phyloP scores from a whole-genome alignment of 2,329 filamentous ascomycete species.

The Cladophialophora carrionii region DNA sequence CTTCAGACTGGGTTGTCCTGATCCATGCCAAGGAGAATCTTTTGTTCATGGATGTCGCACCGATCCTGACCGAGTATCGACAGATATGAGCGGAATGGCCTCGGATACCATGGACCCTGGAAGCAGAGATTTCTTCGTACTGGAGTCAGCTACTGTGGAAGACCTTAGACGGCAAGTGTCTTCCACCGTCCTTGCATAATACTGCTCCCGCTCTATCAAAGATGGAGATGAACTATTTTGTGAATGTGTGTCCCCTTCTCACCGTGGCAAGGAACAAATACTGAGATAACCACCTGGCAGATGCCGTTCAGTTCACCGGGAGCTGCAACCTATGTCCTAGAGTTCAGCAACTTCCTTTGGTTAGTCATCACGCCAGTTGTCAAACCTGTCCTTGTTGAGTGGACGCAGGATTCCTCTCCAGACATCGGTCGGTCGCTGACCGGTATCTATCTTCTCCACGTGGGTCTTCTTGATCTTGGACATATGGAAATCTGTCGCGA shows the following conservation, averaged over 20 bases:
- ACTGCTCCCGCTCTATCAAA: too few species aligned
- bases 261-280: not conserved
- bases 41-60: not conserved
- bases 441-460: constrained; percentile 57
- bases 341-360: constrained; percentile 59
- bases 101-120: not conserved
- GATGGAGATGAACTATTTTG: constrained; percentile 58
- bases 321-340: constrained; percentile 54
- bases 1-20: not conserved
- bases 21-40: not conserved
- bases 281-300: constrained; percentile 13
- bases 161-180: not conserved
- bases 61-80: not conserved
- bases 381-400: not conserved
- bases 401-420: constrained; percentile 11
- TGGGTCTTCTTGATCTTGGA: constrained; percentile 56
- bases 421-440: constrained; percentile 56
- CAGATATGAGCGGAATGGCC: not conserved
- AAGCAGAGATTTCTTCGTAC: not conserved
- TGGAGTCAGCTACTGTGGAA: not conserved
- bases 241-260: constrained; percentile 40
- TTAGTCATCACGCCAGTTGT: constrained; percentile 37
- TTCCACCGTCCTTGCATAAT: not conserved
- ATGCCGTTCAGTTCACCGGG: constrained; percentile 44
- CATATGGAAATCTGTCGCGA: constrained; percentile 62